These are phyloP conservation scores for Aspergillus aculeatinus DNA, from an alignment of 2,329 filamentous ascomycete species.

Conservation along the genomic window DNA sequence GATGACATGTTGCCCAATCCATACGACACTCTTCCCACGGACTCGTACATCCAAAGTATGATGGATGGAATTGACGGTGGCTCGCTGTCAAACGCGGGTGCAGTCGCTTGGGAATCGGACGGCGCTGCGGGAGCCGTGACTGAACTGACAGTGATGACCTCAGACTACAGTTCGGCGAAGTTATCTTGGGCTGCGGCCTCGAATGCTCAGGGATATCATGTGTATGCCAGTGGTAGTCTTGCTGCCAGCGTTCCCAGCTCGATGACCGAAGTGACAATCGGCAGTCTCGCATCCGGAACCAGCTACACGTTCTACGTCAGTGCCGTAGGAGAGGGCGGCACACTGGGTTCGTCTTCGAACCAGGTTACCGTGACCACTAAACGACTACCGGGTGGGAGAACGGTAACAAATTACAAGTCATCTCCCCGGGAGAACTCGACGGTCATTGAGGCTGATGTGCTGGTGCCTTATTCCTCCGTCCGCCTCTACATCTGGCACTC, in stretches of 20 bases:
- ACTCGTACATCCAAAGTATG: constrained; percentile 20
- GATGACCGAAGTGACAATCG: constrained; percentile 16
- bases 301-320: constrained; percentile 11
- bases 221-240: constrained; percentile 10
- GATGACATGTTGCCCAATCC: constrained; percentile 18
- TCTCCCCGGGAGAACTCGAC: constrained; percentile 9
- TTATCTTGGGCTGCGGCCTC: constrained; percentile 14
- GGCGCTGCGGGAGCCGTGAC: not conserved
- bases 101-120: constrained; percentile 4
- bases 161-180: constrained; percentile 19
- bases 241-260: constrained; percentile 10
- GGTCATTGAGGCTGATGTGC: constrained; percentile 15
- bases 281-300: constrained; percentile 11
- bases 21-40: constrained; percentile 19
- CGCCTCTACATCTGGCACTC: constrained; percentile 18
- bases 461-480: constrained; percentile 18
- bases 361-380: constrained; percentile 9
- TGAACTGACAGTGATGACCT: constrained; percentile 10
- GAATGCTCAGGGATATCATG: constrained; percentile 16
- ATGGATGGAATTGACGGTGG: constrained; percentile 15
- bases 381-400: constrained; percentile 9
- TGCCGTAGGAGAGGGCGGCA: constrained; percentile 10
- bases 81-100: constrained; percentile 6
- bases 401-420: constrained; percentile 12
- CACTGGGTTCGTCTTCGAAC: constrained; percentile 1